Evolutionary conservation across 2,329 filamentous ascomycete genomes (phyloP).

Genomic region (Fusarium falciforme): DNA sequence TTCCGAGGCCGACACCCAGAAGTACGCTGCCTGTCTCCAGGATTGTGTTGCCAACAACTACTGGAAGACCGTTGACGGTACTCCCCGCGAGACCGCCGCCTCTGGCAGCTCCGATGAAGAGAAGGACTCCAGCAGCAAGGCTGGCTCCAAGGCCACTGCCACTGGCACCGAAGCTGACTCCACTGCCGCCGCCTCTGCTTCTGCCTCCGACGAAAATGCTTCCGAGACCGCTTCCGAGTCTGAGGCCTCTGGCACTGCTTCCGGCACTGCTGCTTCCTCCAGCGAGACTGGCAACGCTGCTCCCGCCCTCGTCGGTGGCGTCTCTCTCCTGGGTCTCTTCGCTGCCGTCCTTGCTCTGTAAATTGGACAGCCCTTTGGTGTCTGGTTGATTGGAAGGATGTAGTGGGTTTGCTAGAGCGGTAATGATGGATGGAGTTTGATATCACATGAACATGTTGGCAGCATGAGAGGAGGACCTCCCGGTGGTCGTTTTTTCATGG

Average conservation of each 20-base stretch:
- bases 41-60: constrained; percentile 63
- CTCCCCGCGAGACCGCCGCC: constrained; percentile 51
- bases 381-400: constrained; percentile 24
- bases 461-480: constrained; percentile 33
- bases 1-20: constrained; percentile 62
- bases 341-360: constrained; percentile 65
- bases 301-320: constrained; percentile 53
- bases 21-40: constrained; percentile 60
- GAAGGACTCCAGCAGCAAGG: constrained; percentile 28
- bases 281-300: constrained; percentile 50
- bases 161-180: constrained; percentile 34
- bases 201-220: constrained; percentile 32
- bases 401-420: constrained; percentile 38
- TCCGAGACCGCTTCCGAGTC: constrained; percentile 29
- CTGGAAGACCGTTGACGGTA: constrained; percentile 55
- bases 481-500: constrained; percentile 38
- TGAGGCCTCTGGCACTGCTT: constrained; percentile 35
- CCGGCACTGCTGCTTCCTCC: constrained; percentile 37
- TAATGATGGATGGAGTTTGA: constrained; percentile 43
- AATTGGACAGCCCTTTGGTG: constrained; percentile 33
- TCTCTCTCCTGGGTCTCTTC: constrained; percentile 59
- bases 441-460: constrained; percentile 32
- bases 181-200: constrained; percentile 40
- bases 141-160: background rate
- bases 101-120: constrained; percentile 30